Evolutionary conservation across 495 filamentous ascomycete genomes (phyloP), one percentile per base, ranked within the genome.

Genomic region (Venustampulla echinocandica): DNA sequence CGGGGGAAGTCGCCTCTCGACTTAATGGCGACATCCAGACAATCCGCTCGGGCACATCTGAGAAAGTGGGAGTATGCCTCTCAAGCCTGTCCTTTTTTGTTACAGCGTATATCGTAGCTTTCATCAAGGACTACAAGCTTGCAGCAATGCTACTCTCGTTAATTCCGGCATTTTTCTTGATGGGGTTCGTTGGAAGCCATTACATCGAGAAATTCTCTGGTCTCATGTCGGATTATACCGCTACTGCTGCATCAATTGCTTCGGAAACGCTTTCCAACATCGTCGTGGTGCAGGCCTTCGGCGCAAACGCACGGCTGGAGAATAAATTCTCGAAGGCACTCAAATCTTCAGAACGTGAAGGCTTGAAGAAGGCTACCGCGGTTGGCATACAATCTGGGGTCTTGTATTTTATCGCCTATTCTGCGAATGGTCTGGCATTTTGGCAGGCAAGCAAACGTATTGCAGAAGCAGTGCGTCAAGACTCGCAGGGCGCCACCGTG

Each of bases 161-260:
- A 47, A 62, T 84, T 20, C 81, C 81, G 0, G 79, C 80, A n/a
- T 84, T 78, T 53, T 65, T 84, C 30, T 14, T 82, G 11, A 82
- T 84, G 76, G 70, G 72, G 0, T 68, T 80, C 28, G 68, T 75
- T 42, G 80, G 81, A 23, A 73, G 78, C 15, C 59, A 73, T 39
- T 83, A 70, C 52, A 69, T 81, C 20, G 66, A 77, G 35, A 82
- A 81, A 60, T 83, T 74, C 53, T 67, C 76, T 0, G 64, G 60
- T 1, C 54, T 53, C 10, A 72, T 76, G 57, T 71, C 73, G 1
- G 66, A 80, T 33, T 60, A 68, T 53, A 65, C 69, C 17, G 70
- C 70, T 10, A 61, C 57, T 7, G 75, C 74, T 4, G 59, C 72
- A 39, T 47, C 43, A n/a, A 67, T 75, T 33, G 71, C 70, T 2